Conservation (phyloP, 371 early-diverging fungal species). For the Zancudomyces culisetae region DNA sequence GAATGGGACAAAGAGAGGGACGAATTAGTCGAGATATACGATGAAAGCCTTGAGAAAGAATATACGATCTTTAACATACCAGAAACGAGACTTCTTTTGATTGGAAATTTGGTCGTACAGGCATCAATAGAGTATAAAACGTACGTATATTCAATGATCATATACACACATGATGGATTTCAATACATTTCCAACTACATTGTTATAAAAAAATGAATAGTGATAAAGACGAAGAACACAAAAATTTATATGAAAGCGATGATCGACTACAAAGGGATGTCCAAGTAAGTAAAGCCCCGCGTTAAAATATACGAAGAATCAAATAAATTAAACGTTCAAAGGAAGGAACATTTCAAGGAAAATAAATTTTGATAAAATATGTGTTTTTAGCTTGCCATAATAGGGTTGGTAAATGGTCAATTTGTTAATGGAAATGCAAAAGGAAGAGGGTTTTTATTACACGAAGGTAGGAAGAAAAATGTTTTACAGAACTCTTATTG, state of each 20-base stretch:
- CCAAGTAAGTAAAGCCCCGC: no score
- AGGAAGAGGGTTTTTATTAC: slow-evolving; percentile 3
- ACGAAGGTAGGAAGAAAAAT: neutral
- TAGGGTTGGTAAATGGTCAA: neutral
- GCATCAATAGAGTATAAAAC: slow-evolving; percentile 1
- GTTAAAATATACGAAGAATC: no score
- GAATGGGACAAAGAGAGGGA: no score
- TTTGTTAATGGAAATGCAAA: neutral
- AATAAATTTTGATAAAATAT: neutral
- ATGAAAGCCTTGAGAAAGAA: no score
- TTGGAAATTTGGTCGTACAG: neutral
- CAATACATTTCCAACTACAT: neutral
- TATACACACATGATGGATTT: neutral
- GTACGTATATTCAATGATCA: neutral
- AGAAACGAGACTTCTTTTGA: neutral
- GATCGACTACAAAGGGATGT: slow-evolving; percentile 1
- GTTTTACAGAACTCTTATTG: neutral
- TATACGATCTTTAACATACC: slow-evolving; percentile 1
- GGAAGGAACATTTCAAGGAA: no score
- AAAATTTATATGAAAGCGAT: neutral
- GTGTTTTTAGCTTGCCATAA: neutral
- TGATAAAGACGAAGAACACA: neutral
- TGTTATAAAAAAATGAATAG: neutral
- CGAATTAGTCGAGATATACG: no score
- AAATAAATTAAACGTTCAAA: no score